phyloP scores from a whole-genome alignment of 495 filamentous ascomycete species.

The Parathielavia appendiculata region DNA sequence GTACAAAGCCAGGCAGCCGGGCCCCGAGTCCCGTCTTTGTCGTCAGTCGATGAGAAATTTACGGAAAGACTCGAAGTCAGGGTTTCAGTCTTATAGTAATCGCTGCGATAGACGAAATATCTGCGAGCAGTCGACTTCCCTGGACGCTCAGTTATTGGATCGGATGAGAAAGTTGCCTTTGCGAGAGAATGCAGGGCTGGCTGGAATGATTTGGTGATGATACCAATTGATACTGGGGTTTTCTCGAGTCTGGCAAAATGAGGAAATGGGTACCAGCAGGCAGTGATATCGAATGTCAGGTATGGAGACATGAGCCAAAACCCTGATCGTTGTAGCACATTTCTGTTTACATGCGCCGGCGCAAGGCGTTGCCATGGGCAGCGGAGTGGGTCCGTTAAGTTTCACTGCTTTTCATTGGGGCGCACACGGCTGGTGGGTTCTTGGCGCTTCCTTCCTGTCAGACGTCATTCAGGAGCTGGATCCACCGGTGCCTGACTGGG shows the following conservation, averaged over 20 bases:
- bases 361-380: slow-evolving; percentile 18
- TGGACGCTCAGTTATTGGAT: not conserved
- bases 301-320: slow-evolving; percentile 5
- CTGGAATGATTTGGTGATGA: slow-evolving; percentile 1
- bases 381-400: not conserved
- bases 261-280: slow-evolving; percentile 10
- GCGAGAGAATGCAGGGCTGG: not conserved
- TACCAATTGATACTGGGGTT: not conserved
- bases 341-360: slow-evolving; percentile 23
- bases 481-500: too few relatives aligned
- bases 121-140: not conserved
- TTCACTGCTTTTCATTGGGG: slow-evolving; percentile 2
- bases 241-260: not conserved
- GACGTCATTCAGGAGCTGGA: not conserved
- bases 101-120: too few relatives aligned
- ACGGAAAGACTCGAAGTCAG: too few relatives aligned
- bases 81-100: too few relatives aligned
- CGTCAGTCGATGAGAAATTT: too few relatives aligned
- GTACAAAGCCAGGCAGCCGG: not conserved
- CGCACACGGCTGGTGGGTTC: not conserved
- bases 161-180: not conserved
- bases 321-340: slow-evolving; percentile 17
- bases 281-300: slow-evolving; percentile 3
- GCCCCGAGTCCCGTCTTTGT: too few relatives aligned
- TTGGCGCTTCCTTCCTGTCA: too few relatives aligned